Base-by-base conservation (phyloP, 2,329 filamentous ascomycete species). In the Sporothrix sp. region DNA sequence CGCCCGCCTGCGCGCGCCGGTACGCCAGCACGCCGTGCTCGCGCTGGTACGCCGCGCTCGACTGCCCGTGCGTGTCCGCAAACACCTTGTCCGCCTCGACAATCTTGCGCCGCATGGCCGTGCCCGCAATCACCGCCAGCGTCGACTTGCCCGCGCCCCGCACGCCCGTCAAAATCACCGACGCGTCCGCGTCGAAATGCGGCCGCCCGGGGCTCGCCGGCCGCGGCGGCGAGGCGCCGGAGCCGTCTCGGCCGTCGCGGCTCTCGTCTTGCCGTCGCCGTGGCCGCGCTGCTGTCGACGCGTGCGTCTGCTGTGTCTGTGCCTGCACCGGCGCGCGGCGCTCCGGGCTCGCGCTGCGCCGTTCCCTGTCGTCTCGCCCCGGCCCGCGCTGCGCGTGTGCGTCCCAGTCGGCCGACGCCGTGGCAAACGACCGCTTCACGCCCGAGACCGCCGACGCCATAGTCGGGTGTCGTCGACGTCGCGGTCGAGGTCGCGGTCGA, bases 61-160 rank as follows among this genome's bases (percentile, higher is more conserved):
- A 76, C 47, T 77, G 71, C 8, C 82, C 82, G 2, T 79, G 82
- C 6, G 70, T 69, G 55, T 84, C 76, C 40, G 81, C 71, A 56
- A 88, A 87, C 51, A 76, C 76, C 52, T 76, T 72, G 58, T 87
- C 82, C 52, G 81, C 77, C 45, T 85, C 84, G 43, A 87, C 73
- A 6, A 87, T 70, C 43, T 81, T 76, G 49, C 81, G 73, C 33
- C 78, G 75, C 46, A 84, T 76, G 55, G 82, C 77, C 25, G 79
- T 81, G 1, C 83, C 82, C 16, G 82, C 81, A 54, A 88, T 84
- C 52, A 87, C 79, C 7, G 81, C 84, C 20, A 88, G 68, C 11
- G 81, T 85, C 36, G 81, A 79, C 63, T 87, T 87, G 4, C 84
- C 84, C 8, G 80, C 79, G 21, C 84, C 84, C 30, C 81, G 77